Percentiles rank a stretch among this genome's conserved stretches.
Evolutionary conservation across 2,329 filamentous ascomycete species (phyloP).

Genomic region (Ophiosphaerella narmari): DNA sequence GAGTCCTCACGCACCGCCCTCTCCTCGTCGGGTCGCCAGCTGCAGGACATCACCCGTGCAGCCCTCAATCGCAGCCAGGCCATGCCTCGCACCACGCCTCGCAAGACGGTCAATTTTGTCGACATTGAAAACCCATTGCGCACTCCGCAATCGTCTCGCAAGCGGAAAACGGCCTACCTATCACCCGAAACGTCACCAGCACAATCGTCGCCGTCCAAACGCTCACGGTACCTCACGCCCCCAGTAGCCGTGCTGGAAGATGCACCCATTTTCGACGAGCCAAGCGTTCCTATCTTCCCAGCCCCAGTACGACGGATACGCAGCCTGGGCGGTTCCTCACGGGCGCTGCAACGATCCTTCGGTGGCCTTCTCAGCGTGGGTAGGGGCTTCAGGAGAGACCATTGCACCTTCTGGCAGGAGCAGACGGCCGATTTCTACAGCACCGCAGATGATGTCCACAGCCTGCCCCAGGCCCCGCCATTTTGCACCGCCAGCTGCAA

Average conservation of each 20-base stretch:
- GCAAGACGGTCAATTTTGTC: slow-evolving; percentile 48
- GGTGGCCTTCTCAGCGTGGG: slow-evolving; percentile 49
- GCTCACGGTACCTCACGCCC: slow-evolving; percentile 33
- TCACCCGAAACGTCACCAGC: slow-evolving; percentile 48
- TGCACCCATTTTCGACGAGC: slow-evolving; percentile 28
- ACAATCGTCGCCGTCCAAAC: slow-evolving; percentile 50
- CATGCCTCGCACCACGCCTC: slow-evolving; percentile 35
- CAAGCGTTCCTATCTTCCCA: slow-evolving; percentile 19
- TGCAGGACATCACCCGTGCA: slow-evolving; percentile 56
- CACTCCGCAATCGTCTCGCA: slow-evolving; percentile 40
- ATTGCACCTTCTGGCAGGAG: slow-evolving; percentile 60
- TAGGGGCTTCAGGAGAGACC: slow-evolving; percentile 47
- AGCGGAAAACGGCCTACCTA: slow-evolving; percentile 47
- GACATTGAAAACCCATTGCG: slow-evolving; percentile 35
- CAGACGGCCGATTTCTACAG: slow-evolving; percentile 66
- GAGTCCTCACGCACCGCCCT: slow-evolving; percentile 31
- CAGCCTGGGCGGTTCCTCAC: slow-evolving; percentile 39
- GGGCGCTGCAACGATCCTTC: slow-evolving; percentile 53
- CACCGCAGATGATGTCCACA: slow-evolving; percentile 58
- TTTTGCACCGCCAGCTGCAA: slow-evolving; percentile 71
- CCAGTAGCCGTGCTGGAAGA: slow-evolving; percentile 43
- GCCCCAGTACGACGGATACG: slow-evolving; percentile 47
- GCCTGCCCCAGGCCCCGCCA: slow-evolving; percentile 59
- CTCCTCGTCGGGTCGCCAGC: slow-evolving; percentile 50
- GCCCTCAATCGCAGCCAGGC: slow-evolving; percentile 48